Evolutionary conservation across 169 alveolate genomes (phyloP), one percentile per base, ranked within the genome.

Genomic region (Cryptosporidium meleagridis): DNA sequence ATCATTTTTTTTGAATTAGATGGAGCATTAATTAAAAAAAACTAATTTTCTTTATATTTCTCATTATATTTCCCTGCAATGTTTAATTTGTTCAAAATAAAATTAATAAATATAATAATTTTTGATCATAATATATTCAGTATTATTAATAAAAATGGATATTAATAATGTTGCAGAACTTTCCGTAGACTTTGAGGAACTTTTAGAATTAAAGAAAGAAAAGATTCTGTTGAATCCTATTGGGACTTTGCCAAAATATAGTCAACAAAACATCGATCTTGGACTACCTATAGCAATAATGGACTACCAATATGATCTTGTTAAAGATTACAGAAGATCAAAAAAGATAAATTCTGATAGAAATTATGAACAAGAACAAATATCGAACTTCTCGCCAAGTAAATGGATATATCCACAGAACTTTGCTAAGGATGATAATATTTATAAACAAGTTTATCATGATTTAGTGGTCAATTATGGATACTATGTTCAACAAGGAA

Each of bases 221-320:
- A 80, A 48, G 31, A 45, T 80, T 23, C 18, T 80, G 10, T 18
- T 65, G 5, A 62, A 59, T 44, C 87, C 87, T 23, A 61, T 80
- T 21, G 87, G 87, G 5, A 59, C 73, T 33, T 21, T 80, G 29
- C 87, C 87, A 3, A 61, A 26, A 59, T 53, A 75, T n/a, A 62
- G 87, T 41, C 87, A 80, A 23, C 73, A 80, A 26, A 80, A 80
- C 39, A 18, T 18, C 2, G 75, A 65, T 16, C 67, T 80, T 59
- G 87, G 87, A 12, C 26, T 80, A n/a, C 87, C 87, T 31, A 62
- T 80, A 8, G 87, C 80, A 10, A 45, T 80, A 7, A 80, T 80
- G 87, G 75, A 80, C 21, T 80, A 62, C 29, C 87, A 80, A 31
- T 29, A 44, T 51, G 41, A 31, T 29, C 39, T 80, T n/a, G 72